phyloP scores from a whole-genome alignment of 495 filamentous ascomycete species.

The Amphirosellinia nigrospora region DNA sequence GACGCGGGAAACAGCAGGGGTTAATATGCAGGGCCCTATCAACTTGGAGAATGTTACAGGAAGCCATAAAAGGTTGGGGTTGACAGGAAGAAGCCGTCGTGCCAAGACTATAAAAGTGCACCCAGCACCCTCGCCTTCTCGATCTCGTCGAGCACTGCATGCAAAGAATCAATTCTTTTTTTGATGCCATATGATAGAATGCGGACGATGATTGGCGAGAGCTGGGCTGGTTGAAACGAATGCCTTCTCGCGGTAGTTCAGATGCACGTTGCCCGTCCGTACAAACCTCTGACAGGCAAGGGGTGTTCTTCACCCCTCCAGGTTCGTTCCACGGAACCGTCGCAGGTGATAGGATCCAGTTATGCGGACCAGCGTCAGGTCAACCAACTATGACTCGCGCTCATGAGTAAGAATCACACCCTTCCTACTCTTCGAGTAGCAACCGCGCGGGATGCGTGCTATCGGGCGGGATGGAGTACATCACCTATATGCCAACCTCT shows the following conservation, averaged over 20 bases:
- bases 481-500: background rate
- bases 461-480: slow-evolving; percentile 3
- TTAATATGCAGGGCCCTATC: slow-evolving; percentile 15
- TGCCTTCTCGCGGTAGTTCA: slow-evolving; percentile 4
- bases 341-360: slow-evolving; percentile 15
- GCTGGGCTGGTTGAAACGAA: slow-evolving; percentile 2
- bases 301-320: slow-evolving; percentile 1
- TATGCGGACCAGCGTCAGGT: slow-evolving; percentile 1
- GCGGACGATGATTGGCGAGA: background rate
- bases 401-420: background rate
- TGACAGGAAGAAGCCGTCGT: background rate
- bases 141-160: background rate
- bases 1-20: slow-evolving; percentile 11
- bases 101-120: slow-evolving; percentile 21
- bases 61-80: background rate
- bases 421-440: slow-evolving; percentile 18
- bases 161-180: background rate
- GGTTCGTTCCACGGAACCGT: slow-evolving; percentile 7
- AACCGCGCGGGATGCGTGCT: slow-evolving; percentile 14
- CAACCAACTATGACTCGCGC: background rate
- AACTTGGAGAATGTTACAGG: slow-evolving; percentile 8
- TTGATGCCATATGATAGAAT: background rate
- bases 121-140: background rate
- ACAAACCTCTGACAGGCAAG: slow-evolving; percentile 9
- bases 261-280: background rate